A percentile compares a stretch with the other conserved stretches of the same genome.
phyloP scores from a whole-genome alignment of 768 basidiomycete species.

The Sistotremastrum suecicum region DNA sequence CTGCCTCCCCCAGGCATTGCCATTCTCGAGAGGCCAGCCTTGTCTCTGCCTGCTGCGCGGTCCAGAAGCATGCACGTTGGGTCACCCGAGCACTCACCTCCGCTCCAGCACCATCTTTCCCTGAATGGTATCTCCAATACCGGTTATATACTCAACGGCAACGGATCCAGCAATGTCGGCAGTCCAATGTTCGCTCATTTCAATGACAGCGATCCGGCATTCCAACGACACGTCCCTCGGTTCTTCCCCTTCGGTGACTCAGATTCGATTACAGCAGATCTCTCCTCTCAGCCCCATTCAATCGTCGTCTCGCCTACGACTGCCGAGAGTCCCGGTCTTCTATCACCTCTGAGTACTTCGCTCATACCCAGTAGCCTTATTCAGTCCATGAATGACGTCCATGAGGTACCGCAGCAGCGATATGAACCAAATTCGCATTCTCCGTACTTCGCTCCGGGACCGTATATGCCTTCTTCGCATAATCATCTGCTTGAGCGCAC shows the following conservation, averaged over 20 bases:
- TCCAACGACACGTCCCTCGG: conserved; percentile 11
- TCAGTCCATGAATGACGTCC: conserved; percentile 29
- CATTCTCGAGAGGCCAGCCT: conserved; percentile 1
- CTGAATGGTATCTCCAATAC: not conserved
- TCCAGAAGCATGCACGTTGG: conserved; percentile 4
- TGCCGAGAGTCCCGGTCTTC: conserved; percentile 13
- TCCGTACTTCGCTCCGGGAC: not conserved
- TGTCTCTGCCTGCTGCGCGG: conserved; percentile 7
- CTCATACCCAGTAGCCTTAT: conserved; percentile 45
- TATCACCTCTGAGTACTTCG: conserved; percentile 31
- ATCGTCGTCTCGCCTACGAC: conserved; percentile 7
- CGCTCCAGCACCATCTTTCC: not conserved
- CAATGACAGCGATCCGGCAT: conserved; percentile 6
- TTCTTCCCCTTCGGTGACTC: conserved; percentile 45
- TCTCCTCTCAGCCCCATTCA: not conserved
- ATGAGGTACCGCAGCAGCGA: conserved; percentile 15
- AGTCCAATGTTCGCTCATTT: conserved; percentile 6
- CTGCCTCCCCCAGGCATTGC: conserved; percentile 6
- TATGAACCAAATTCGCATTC: conserved; percentile 38
- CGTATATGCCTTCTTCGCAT: conserved; percentile 6
- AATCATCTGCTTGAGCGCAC: too few relatives aligned
- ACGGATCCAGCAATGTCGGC: not conserved
- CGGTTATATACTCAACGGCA: not conserved
- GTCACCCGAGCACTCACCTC: not conserved
- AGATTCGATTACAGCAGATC: conserved; percentile 11